A percentile compares a stretch with the other conserved stretches of the same genome.
These are phyloP conservation scores for Hebeloma cylindrosporum DNA, from an alignment of 768 basidiomycete genomes.

Conservation along the genomic window DNA sequence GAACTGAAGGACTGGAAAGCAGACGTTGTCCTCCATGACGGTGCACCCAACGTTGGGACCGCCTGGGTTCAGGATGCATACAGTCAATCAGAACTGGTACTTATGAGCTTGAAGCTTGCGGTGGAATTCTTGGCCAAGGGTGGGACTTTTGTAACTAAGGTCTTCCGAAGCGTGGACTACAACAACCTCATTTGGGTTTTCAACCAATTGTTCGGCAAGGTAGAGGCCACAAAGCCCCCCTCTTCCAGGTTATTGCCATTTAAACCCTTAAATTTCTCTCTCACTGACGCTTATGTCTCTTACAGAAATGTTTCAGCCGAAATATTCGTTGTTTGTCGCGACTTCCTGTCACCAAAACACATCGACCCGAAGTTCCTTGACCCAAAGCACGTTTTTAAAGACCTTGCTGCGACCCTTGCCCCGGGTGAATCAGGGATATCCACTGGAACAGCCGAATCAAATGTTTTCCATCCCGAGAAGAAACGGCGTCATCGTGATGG, in stretches of 20 bases:
- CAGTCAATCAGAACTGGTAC: conserved; percentile 92
- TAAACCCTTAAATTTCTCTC: background rate
- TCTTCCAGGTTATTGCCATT: conserved; percentile 79
- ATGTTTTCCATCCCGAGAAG: conserved; percentile 97
- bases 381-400: conserved; percentile 97
- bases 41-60: conserved; percentile 98
- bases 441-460: conserved; percentile 72
- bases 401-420: conserved; percentile 53
- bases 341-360: conserved; percentile 90
- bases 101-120: conserved; percentile 93
- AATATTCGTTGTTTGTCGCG: conserved; percentile 98
- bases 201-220: conserved; percentile 91
- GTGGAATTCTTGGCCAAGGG: conserved; percentile 93
- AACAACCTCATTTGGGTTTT: conserved; percentile 99
- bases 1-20: conserved; percentile 99
- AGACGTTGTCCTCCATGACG: conserved; percentile 96
- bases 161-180: conserved; percentile 97
- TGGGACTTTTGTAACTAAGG: conserved; percentile 96
- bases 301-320: conserved; percentile 96
- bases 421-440: conserved; percentile 53
- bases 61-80: conserved; percentile 99
- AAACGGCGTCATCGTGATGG: conserved; percentile 91
- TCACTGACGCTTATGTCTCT: conserved; percentile 4
- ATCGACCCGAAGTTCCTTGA: conserved; percentile 99
- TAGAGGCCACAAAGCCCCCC: conserved; percentile 98